These are phyloP conservation scores for Tolypocladium paradoxum DNA, from an alignment of 2,329 filamentous ascomycete genomes.

Conservation along the genomic window DNA sequence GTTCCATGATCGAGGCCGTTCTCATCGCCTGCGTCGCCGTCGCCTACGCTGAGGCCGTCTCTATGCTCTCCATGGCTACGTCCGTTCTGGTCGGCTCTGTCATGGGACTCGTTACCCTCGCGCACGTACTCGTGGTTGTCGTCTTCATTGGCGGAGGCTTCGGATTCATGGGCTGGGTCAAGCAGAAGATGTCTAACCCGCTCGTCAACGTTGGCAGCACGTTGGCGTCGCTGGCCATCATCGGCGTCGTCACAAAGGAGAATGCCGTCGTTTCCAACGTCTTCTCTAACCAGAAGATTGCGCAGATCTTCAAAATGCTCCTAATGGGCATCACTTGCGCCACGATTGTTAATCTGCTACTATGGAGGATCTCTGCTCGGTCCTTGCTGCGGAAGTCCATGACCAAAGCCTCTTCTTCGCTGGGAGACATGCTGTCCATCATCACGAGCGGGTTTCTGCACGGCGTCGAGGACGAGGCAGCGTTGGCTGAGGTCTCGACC, in stretches of 20 bases:
- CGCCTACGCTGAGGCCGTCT: constrained; percentile 54
- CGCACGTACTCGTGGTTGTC: constrained; percentile 64
- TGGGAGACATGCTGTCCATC: constrained; percentile 67
- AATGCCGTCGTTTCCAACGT: constrained; percentile 67
- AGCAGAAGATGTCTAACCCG: constrained; percentile 62
- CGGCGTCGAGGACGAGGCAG: constrained; percentile 62
- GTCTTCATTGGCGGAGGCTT: constrained; percentile 74
- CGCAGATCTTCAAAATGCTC: constrained; percentile 60
- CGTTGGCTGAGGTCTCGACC: constrained; percentile 47
- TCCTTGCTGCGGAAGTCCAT: constrained; percentile 59
- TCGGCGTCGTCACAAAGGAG: constrained; percentile 78
- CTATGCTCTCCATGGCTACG: constrained; percentile 70
- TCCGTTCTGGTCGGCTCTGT: constrained; percentile 63
- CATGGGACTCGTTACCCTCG: constrained; percentile 54
- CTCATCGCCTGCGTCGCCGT: constrained; percentile 65
- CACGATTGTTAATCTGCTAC: constrained; percentile 56
- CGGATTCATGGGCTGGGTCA: constrained; percentile 74
- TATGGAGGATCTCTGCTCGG: constrained; percentile 68
- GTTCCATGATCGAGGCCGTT: constrained; percentile 76
- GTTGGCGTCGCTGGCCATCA: constrained; percentile 70
- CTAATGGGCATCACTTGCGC: constrained; percentile 63
- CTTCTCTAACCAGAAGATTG: constrained; percentile 52
- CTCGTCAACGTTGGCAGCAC: constrained; percentile 74
- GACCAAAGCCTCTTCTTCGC: constrained; percentile 58
- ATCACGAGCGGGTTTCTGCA: constrained; percentile 75